Evolutionary conservation across 176 grass and related monocot species (phyloP), one percentile per base, ranked within the genome.

Genomic region (Avena eriantha): DNA sequence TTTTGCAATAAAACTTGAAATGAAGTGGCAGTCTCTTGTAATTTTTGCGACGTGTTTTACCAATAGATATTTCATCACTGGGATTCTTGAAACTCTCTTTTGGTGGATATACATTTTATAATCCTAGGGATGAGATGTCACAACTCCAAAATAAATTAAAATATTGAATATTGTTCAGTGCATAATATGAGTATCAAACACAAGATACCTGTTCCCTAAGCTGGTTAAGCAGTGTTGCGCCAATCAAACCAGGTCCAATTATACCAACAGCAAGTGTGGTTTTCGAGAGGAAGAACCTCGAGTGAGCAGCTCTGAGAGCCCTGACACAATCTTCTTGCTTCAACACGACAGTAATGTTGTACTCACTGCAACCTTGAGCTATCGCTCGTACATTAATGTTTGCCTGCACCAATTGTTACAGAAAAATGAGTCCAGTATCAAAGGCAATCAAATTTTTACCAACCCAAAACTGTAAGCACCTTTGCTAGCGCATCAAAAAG

Each of bases 401-500:
- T 87, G 96, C 96, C 96, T 98, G 88, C 47, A 75, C 34, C 23
- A 63, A 36, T 78, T 73, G 83, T 73, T 77, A 84, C 26, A 81
- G 53, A 19, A 31, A 76, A 23, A 81, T 87, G 48, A 82, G 15
- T 74, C 53, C 23, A n/a, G 19, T 56, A 88, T 47, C 12, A 86
- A 86, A 36, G 17, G 10, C 66, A 66, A 17, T 78, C 79, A 7
- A 33, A 86, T 54, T 79, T 69, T 86, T 77, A 89, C 14, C 51
- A 80, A 61, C 17, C 4, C 8, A 76, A 56, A 79, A 82, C 48
- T 84, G n/a, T 23, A 76, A 63, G 45, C 84, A 94, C 96, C 96
- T 98, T 98, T 67, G 96, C 96, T 89, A 98, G 84, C 12, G 96
- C 92, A 86, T 98, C 96, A 94, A 98, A 98, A 94, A 98, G 96